Evolutionary conservation across 805 yeast genomes (phyloP).

Genomic region (Pichia exigua): DNA sequence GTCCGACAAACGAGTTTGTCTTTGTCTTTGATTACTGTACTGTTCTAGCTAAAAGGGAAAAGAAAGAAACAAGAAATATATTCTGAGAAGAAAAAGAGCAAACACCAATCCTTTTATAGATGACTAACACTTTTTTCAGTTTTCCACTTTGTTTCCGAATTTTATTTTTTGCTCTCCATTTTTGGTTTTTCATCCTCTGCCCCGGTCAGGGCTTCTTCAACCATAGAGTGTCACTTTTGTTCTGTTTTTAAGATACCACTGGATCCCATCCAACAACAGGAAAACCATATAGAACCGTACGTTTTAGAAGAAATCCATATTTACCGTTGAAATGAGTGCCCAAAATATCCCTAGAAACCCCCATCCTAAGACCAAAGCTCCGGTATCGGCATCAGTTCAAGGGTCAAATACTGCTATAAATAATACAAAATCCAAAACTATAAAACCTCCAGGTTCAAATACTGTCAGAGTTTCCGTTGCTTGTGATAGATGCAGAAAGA

Average conservation of each 20-base stretch:
- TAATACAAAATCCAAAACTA: constrained; percentile 35
- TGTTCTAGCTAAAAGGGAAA: too few relatives aligned
- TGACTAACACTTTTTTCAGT: not conserved
- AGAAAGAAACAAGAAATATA: not conserved
- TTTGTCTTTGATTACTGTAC: too few relatives aligned
- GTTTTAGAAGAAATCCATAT: not conserved
- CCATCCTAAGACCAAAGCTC: not conserved
- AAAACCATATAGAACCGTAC: too few relatives aligned
- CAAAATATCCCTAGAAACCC: not conserved
- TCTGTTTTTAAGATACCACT: not conserved
- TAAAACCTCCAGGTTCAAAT: constrained; percentile 60
- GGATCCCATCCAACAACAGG: too few relatives aligned
- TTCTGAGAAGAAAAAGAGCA: not conserved
- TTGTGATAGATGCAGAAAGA: constrained; percentile 81
- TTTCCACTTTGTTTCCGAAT: not conserved
- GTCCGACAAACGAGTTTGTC: not conserved
- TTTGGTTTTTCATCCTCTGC: not conserved
- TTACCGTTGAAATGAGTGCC: not conserved
- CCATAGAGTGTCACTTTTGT: not conserved
- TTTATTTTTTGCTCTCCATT: not conserved
- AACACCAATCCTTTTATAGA: not conserved
- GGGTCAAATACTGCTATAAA: not conserved
- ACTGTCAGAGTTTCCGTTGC: constrained; percentile 79
- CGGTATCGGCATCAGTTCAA: not conserved
- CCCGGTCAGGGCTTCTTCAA: not conserved